These are phyloP conservation scores for Pistacia integerrima DNA, from an alignment of 345 rosid species.

Conservation along the genomic window DNA sequence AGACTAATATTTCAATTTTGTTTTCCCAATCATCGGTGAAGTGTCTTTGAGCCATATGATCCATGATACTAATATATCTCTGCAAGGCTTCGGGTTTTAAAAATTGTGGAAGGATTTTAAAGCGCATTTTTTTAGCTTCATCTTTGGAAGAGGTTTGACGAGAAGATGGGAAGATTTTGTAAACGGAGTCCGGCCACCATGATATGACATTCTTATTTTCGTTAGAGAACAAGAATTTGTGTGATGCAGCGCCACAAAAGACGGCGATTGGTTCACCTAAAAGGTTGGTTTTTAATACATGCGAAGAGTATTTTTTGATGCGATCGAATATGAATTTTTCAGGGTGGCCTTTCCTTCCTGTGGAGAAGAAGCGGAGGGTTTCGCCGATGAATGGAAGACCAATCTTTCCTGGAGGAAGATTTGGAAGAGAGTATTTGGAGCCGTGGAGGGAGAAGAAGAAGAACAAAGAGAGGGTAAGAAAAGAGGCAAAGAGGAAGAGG, in stretches of 20 bases:
- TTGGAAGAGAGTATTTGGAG: slow-evolving; percentile 13
- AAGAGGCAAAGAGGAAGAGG: slow-evolving; percentile 21
- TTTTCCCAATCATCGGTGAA: slow-evolving; percentile 34
- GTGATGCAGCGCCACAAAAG: slow-evolving; percentile 37
- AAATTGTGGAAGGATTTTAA: slow-evolving; percentile 11
- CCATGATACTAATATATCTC: slow-evolving; percentile 36
- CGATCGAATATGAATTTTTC: slow-evolving; percentile 43
- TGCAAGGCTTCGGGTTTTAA: slow-evolving; percentile 43
- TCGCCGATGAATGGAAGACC: slow-evolving; percentile 45
- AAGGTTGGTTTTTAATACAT: slow-evolving; percentile 37
- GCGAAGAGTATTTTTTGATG: slow-evolving; percentile 26
- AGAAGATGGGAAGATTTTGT: slow-evolving; percentile 44
- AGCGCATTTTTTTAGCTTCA: slow-evolving; percentile 37
- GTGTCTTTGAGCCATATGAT: slow-evolving; percentile 32
- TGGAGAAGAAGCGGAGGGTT: slow-evolving; percentile 33
- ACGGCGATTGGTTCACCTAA: slow-evolving; percentile 34
- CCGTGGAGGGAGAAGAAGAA: slow-evolving; percentile 21
- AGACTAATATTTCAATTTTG: slow-evolving; percentile 30
- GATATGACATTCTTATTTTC: slow-evolving; percentile 41
- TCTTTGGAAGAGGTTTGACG: slow-evolving; percentile 25
- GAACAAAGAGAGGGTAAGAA: slow-evolving; percentile 7
- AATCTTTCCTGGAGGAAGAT: slow-evolving; percentile 42
- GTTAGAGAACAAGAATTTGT: slow-evolving; percentile 47
- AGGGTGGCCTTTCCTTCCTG: slow-evolving; percentile 39
- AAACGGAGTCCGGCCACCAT: slow-evolving; percentile 50